Evolutionary conservation across 805 yeast species (phyloP).

Genomic region (Hanseniaspora lindneri): DNA sequence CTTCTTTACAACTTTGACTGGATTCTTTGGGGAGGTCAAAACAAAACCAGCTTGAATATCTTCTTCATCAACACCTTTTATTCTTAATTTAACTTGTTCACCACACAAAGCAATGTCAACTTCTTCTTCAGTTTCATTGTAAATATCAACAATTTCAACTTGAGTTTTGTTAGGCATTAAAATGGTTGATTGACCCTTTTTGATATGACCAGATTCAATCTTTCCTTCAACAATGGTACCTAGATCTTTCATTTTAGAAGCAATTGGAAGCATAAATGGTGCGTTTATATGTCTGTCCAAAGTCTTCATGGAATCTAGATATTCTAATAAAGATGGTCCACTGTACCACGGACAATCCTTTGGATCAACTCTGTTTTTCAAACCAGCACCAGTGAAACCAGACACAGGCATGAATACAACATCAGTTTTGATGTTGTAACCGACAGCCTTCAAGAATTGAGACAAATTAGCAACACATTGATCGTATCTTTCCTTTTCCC

Average conservation of each 20-base stretch:
- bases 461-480: conserved; percentile 84
- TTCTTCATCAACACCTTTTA: conserved; percentile 95
- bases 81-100: conserved; percentile 88
- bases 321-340: conserved; percentile 88
- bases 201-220: conserved; percentile 88
- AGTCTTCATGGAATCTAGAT: conserved; percentile 68
- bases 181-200: conserved; percentile 60
- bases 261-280: conserved; percentile 93
- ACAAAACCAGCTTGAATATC: conserved; percentile 88
- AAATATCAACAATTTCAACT: conserved; percentile 78
- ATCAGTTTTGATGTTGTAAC: conserved; percentile 74
- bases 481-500: conserved; percentile 93
- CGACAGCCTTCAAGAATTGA: conserved; percentile 71
- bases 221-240: conserved; percentile 98
- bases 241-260: conserved; percentile 89
- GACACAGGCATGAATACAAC: conserved; percentile 93
- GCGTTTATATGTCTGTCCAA: conserved; percentile 80
- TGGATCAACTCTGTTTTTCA: conserved; percentile 69
- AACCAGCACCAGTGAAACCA: conserved; percentile 93
- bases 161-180: conserved; percentile 84
- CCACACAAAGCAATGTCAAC: conserved; percentile 85
- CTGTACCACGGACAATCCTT: conserved; percentile 81
- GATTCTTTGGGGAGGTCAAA: conserved; percentile 70
- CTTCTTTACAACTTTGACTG: conserved; percentile 78
- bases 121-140: conserved; percentile 91